A percentile compares a stretch with the other conserved stretches of the same genome.
Evolutionary conservation across 352 stramenopile species (phyloP).

Genomic region (Pythium coloratum): DNA sequence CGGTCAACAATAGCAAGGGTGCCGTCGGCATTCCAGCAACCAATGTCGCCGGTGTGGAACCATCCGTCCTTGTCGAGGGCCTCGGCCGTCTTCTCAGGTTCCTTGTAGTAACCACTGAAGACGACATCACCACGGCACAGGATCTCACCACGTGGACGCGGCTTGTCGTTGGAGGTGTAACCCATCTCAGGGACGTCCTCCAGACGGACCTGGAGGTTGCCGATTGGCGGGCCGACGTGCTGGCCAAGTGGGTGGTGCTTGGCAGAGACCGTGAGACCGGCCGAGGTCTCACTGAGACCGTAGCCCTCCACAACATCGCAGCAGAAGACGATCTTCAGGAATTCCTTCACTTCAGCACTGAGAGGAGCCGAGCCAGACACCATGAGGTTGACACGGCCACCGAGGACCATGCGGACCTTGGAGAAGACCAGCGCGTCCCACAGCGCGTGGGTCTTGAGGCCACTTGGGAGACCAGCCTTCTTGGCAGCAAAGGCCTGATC

Average conservation of each 20-base stretch:
- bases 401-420: conserved; percentile 92
- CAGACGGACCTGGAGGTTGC: conserved; percentile 90
- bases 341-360: conserved; percentile 92
- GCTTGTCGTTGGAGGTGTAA: conserved; percentile 90
- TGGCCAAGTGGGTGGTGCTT: conserved; percentile 64
- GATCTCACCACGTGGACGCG: conserved; percentile 64
- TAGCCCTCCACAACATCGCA: conserved; percentile 94
- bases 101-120: conserved; percentile 94
- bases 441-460: conserved; percentile 71
- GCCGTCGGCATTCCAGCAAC: conserved; percentile 93
- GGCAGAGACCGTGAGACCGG: conserved; percentile 72
- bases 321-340: conserved; percentile 94
- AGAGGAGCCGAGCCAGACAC: conserved; percentile 94
- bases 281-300: conserved; percentile 94
- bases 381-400: conserved; percentile 89
- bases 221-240: conserved; percentile 91
- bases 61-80: conserved; percentile 92
- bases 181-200: conserved; percentile 97
- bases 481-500: conserved; percentile 65
- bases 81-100: conserved; percentile 90
- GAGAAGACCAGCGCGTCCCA: conserved; percentile 97
- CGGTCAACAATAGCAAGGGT: conserved; percentile 91
- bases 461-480: conserved; percentile 42
- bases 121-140: conserved; percentile 78
- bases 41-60: conserved; percentile 98